Evolutionary conservation across 179 eudicot genomes (phyloP).

Genomic region (Nepenthes alata): DNA sequence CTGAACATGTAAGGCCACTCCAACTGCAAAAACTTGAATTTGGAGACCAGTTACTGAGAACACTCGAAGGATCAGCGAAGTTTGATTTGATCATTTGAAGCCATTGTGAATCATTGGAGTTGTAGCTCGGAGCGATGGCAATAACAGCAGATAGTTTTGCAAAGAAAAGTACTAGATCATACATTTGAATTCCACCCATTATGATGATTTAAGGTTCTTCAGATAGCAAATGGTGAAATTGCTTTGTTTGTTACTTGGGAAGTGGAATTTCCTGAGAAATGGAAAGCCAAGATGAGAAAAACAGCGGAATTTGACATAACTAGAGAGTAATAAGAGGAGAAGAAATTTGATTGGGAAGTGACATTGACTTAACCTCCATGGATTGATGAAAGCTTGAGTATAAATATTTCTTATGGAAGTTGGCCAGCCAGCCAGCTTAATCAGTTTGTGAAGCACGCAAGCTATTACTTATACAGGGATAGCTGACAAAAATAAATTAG

Average conservation of each 20-base stretch:
- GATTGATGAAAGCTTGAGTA: too few relatives aligned
- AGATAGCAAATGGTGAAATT: constrained; percentile 6
- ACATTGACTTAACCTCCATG: constrained; percentile 16
- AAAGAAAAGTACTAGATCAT: constrained; percentile 26
- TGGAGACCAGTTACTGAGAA: constrained; percentile 51
- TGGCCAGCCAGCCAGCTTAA: too few relatives aligned
- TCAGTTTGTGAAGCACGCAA: too few relatives aligned
- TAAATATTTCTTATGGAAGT: too few relatives aligned
- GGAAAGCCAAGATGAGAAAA: background rate
- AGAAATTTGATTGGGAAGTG: too few relatives aligned
- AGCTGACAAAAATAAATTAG: too few relatives aligned
- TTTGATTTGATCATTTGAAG: constrained; percentile 52
- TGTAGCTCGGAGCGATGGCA: constrained; percentile 18
- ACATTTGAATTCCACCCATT: constrained; percentile 28
- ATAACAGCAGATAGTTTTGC: constrained; percentile 16
- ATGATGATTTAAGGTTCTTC: constrained; percentile 3
- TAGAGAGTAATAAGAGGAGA: too few relatives aligned
- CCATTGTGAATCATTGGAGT: constrained; percentile 33
- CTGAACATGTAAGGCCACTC: constrained; percentile 65
- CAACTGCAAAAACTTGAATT: constrained; percentile 43
- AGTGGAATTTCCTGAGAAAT: background rate
- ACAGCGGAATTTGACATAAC: too few relatives aligned
- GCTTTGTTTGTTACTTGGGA: constrained; percentile 16
- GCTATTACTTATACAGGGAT: too few relatives aligned
- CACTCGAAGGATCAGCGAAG: constrained; percentile 37